Evolutionary conservation across 23 red algal species (phyloP).

Genomic region (Cyanidium caldarium): DNA sequence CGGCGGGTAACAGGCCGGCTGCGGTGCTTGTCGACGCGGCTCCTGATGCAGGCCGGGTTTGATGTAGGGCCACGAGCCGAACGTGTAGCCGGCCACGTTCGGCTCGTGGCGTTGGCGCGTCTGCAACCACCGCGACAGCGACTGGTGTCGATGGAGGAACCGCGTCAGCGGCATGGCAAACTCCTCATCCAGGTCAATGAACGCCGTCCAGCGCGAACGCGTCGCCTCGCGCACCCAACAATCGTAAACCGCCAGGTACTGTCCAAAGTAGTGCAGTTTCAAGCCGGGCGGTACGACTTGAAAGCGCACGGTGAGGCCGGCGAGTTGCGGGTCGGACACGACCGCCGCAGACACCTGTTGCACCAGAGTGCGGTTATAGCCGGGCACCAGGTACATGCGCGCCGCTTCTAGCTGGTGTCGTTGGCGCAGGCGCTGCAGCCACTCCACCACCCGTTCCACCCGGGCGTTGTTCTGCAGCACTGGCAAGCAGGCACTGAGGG

Average conservation of each 20-base stretch:
- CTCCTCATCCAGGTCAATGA: conserved; percentile 3
- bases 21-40: neutral
- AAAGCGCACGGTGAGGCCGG: neutral
- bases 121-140: neutral
- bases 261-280: conserved; percentile 1
- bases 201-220: neutral
- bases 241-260: neutral
- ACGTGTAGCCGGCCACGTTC: neutral
- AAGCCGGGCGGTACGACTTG: neutral
- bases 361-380: neutral
- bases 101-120: neutral
- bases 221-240: conserved; percentile 4
- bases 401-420: neutral
- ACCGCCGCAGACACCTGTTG: too few relatives aligned
- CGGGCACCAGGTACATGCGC: neutral
- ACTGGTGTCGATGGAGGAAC: neutral
- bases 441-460: neutral
- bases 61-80: neutral
- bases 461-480: conserved; percentile 2
- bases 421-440: neutral
- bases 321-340: neutral
- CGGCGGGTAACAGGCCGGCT: neutral
- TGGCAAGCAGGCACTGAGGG: neutral
- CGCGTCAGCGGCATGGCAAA: neutral
- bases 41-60: neutral